Evolutionary conservation across 208 protist genomes (phyloP).

Genomic region (Phytomonas francai): DNA sequence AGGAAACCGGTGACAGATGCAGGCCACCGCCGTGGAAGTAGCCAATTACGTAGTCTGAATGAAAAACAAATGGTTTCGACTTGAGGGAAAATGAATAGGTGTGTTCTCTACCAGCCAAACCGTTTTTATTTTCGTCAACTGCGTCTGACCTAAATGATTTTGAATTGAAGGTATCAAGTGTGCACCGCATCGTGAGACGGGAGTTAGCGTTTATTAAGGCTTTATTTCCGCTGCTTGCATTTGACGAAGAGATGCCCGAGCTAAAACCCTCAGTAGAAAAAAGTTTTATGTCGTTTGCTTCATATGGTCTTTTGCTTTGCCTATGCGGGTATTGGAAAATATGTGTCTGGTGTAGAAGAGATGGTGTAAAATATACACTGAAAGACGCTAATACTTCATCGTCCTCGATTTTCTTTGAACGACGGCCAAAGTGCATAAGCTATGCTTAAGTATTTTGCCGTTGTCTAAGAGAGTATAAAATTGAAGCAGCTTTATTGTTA

Average conservation of each 20-base stretch:
- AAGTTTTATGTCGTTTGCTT: constrained; percentile 50
- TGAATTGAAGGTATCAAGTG: constrained; percentile 72
- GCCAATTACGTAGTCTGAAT: constrained; percentile 63
- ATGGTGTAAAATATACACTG: constrained; percentile 60
- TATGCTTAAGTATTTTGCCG: neutral
- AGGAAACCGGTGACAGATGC: constrained; percentile 63
- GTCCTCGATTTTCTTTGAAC: constrained; percentile 19
- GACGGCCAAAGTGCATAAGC: constrained; percentile 19
- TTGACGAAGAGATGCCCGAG: neutral
- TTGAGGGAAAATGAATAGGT: constrained; percentile 63
- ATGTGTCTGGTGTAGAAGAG: constrained; percentile 51
- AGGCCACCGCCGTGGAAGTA: constrained; percentile 42
- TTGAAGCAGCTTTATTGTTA: neutral
- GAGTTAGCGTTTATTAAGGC: constrained; percentile 30
- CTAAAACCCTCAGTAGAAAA: constrained; percentile 34
- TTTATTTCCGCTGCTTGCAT: constrained; percentile 3
- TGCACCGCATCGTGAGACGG: constrained; percentile 61
- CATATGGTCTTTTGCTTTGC: constrained; percentile 53
- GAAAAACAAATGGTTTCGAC: constrained; percentile 53
- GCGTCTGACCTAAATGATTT: constrained; percentile 30
- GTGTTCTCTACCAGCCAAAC: constrained; percentile 16
- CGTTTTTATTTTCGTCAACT: neutral
- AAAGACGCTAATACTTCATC: constrained; percentile 79
- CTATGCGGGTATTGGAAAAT: constrained; percentile 87
- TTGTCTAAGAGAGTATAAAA: neutral